Evolutionary conservation across 1,139 yeast species (phyloP).

Genomic region (Geotrichum fermentans): DNA sequence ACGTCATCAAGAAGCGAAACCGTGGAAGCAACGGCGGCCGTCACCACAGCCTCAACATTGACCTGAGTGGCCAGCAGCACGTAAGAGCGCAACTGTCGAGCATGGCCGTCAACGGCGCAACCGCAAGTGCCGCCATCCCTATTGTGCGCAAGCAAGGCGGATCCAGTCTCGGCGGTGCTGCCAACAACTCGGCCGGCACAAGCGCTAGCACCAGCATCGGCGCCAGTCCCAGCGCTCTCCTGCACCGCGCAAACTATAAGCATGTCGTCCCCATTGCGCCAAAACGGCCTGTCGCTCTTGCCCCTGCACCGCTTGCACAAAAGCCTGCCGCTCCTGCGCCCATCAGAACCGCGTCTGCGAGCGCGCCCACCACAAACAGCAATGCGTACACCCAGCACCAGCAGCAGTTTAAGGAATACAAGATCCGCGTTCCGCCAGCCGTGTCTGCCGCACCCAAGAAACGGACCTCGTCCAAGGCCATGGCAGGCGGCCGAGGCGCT

Average conservation of each 20-base stretch:
- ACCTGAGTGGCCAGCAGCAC: neutral
- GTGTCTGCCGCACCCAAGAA: neutral
- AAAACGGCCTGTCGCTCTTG: slow-evolving; percentile 9
- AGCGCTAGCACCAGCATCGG: neutral
- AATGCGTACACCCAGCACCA: neutral
- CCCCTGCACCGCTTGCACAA: slow-evolving; percentile 9
- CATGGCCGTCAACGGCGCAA: slow-evolving; percentile 17
- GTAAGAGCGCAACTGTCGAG: slow-evolving; percentile 10
- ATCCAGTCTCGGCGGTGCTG: neutral
- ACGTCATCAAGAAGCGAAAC: slow-evolving; percentile 76
- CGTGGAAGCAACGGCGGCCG: slow-evolving; percentile 7
- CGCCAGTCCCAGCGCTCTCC: slow-evolving; percentile 1
- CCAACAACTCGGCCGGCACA: neutral
- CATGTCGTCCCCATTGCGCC: slow-evolving; percentile 19
- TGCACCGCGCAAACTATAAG: slow-evolving; percentile 2
- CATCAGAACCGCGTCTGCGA: neutral
- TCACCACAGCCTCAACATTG: neutral
- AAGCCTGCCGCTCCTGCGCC: neutral
- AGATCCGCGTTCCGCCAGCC: neutral
- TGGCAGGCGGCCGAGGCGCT: too few species aligned
- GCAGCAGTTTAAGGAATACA: slow-evolving; percentile 11
- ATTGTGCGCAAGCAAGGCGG: slow-evolving; percentile 8
- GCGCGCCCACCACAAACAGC: neutral
- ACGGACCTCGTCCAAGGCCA: too few species aligned
- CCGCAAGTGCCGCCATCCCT: slow-evolving; percentile 20